A percentile compares a stretch with the other conserved stretches of the same genome.
phyloP scores from a whole-genome alignment of 192 early-diverging fungal genomes.

The Coemansia sp. region DNA sequence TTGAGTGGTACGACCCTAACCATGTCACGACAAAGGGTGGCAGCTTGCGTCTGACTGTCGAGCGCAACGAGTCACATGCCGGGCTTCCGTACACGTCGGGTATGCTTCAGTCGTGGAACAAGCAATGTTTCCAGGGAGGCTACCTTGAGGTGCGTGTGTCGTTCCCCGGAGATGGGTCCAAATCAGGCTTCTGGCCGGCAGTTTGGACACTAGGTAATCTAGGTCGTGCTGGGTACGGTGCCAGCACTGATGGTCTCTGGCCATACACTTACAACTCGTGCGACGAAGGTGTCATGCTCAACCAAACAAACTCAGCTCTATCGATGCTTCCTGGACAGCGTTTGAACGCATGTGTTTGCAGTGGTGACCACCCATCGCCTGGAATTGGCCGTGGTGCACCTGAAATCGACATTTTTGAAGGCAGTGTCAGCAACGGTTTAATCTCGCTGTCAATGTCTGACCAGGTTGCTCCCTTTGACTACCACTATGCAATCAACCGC shows the following conservation, averaged over 20 bases:
- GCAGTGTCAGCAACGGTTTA: constrained; percentile 28
- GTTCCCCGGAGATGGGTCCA: constrained; percentile 49
- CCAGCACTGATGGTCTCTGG: constrained; percentile 58
- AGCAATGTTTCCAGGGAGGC: constrained; percentile 62
- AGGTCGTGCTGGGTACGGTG: constrained; percentile 57
- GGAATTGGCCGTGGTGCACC: constrained; percentile 58
- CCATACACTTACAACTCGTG: constrained; percentile 56
- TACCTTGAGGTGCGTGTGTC: constrained; percentile 59
- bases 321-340: constrained; percentile 57
- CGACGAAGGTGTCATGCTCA: constrained; percentile 54
- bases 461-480: constrained; percentile 56
- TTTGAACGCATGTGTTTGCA: constrained; percentile 54
- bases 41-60: constrained; percentile 51
- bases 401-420: constrained; percentile 59
- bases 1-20: constrained; percentile 57
- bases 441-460: constrained; percentile 49
- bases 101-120: constrained; percentile 66
- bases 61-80: constrained; percentile 41
- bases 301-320: constrained; percentile 56
- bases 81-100: constrained; percentile 55
- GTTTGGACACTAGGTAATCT: constrained; percentile 61
- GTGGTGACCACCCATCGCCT: constrained; percentile 54
- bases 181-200: constrained; percentile 57
- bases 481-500: constrained; percentile 48
- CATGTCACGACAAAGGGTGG: constrained; percentile 52